Evolutionary conservation across 306 rosid species (phyloP).

Genomic region (Fagus crenata): DNA sequence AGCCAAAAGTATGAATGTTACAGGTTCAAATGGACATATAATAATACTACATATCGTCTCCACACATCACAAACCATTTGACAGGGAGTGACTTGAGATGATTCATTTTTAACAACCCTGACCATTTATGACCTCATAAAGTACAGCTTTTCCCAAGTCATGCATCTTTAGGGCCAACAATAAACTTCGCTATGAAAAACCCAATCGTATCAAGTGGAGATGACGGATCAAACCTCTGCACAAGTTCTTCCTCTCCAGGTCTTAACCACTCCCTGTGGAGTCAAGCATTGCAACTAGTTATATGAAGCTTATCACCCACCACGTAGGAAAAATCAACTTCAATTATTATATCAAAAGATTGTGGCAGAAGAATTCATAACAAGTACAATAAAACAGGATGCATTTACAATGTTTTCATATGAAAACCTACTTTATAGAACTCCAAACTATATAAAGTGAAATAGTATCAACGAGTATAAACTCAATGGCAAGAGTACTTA

Average conservation of each 20-base stretch:
- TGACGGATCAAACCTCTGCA: slow-evolving; percentile 96
- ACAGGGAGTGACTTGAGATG: no score
- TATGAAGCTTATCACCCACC: neutral
- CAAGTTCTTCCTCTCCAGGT: slow-evolving; percentile 91
- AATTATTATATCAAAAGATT: no score
- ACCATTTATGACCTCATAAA: neutral
- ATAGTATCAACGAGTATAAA: neutral
- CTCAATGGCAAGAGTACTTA: slow-evolving; percentile 42
- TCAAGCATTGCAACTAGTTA: slow-evolving; percentile 17
- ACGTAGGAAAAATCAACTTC: no score
- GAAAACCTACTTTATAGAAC: no score
- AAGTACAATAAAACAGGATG: no score
- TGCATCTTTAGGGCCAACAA: slow-evolving; percentile 63
- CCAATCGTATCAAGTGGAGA: slow-evolving; percentile 80
- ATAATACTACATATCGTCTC: no score
- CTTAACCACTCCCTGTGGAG: slow-evolving; percentile 74
- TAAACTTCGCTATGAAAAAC: slow-evolving; percentile 87
- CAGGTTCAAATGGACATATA: no score
- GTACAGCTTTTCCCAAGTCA: slow-evolving; percentile 8
- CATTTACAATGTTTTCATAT: no score
- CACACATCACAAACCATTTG: no score
- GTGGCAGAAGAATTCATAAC: no score
- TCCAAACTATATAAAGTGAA: slow-evolving; percentile 2
- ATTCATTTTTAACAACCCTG: no score
- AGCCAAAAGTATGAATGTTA: no score